Base-by-base conservation (phyloP, 495 filamentous ascomycete genomes). In the Endocarpon pusillum region DNA sequence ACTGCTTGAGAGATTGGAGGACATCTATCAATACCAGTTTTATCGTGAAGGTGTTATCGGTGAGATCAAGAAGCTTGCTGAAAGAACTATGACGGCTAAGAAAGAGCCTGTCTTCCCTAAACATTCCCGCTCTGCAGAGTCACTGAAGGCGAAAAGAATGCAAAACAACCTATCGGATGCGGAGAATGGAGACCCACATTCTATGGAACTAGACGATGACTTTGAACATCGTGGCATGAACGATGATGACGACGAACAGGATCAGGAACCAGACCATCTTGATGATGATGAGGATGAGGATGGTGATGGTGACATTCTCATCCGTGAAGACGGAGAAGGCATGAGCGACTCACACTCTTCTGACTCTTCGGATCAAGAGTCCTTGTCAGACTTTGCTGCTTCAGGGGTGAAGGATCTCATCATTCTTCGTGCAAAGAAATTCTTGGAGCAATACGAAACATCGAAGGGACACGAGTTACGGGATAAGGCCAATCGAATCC, bases 1-100 rank as follows among this genome's bases (percentile, higher is more conserved):
- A 2, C 61, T 99, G 2, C 66, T 94, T 44, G 73, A 75, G 40
- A 76, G 91, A 11, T 55, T 96, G 8, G 80, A 81, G 31, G 58
- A 73, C 19, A 80, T 96, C 21, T 99, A 99, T 50, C 79, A 81
- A 24, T 83, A 94, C 46, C 91, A 96, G 43, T 92, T 99, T 45
- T 89, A 99, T 48, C 79, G 91, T 3, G 91, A 99, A 55, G 91
- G 91, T 24, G 89, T 99, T 14, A 86, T 99, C 43, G 66, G 80
- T 0, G 91, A 96, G 51, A 86, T 96, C 33, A 53, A 67, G 25
- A 91, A 89, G 50, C 58, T 96, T 18, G 70, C 83, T 0, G 58
- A 66, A 37, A 55, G 57, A 4, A 51, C 58, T 9, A 49, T 66
- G 8, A 66, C 66, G n/a, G 44, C 42, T 4, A 42, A 49, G 15